Conservation (phyloP, 257 asterid genomes). For the Agastache rugosa region DNA sequence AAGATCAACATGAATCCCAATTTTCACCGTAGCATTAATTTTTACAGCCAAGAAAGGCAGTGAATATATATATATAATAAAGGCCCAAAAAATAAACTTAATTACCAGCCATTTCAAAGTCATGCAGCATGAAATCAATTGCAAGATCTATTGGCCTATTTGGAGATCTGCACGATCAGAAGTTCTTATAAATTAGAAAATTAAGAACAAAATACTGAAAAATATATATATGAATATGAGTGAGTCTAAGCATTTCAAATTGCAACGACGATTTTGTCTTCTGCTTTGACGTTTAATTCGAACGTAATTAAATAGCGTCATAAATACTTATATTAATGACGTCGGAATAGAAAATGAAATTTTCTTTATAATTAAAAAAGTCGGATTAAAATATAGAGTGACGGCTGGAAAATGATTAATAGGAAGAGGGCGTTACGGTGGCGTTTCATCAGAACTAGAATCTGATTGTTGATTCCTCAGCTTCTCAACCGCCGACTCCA, state of each 20-base stretch:
- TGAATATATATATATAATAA: neutral
- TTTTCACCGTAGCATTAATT: neutral
- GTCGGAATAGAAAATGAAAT: neutral
- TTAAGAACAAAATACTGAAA: too few species aligned
- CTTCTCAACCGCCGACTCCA: conserved; percentile 69
- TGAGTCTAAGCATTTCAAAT: too few species aligned
- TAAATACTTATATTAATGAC: neutral
- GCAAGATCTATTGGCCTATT: conserved; percentile 86
- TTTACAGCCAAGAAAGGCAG: neutral
- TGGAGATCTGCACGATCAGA: conserved; percentile 48
- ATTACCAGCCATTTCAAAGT: conserved; percentile 99
- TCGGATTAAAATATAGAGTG: too few species aligned
- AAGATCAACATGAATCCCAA: neutral
- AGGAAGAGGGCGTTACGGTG: conserved; percentile 42
- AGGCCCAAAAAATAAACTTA: neutral
- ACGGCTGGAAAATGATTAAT: neutral
- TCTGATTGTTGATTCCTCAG: conserved; percentile 48
- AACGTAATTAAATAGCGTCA: neutral
- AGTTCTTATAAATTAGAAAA: neutral
- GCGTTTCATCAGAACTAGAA: conserved; percentile 42
- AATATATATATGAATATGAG: too few species aligned
- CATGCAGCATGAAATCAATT: conserved; percentile 90
- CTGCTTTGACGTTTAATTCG: too few species aligned
- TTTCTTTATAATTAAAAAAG: neutral
- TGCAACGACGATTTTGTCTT: too few species aligned